phyloP scores from a whole-genome alignment of 1,284 basidiomycete species.

The Cryptococcus hybrid region DNA sequence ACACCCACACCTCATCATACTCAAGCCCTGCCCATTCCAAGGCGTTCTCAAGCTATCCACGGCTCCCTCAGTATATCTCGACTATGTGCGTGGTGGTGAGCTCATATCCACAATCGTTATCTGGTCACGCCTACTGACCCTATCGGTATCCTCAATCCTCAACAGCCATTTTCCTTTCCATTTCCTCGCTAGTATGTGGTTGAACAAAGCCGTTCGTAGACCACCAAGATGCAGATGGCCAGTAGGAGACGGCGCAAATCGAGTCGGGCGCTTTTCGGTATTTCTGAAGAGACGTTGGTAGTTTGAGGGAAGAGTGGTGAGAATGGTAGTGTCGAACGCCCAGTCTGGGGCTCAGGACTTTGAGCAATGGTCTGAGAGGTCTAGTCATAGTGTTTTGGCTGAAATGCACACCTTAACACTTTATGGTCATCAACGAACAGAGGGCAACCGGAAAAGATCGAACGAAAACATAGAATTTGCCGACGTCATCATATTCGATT shows the following conservation, averaged over 20 bases:
- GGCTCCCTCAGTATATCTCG: conserved; percentile 49
- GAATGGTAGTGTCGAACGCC: no score
- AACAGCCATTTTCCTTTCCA: conserved; percentile 83
- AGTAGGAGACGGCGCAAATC: conserved; percentile 97
- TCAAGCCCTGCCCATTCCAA: conserved; percentile 90
- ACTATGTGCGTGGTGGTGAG: neutral
- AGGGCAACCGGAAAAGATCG: no score
- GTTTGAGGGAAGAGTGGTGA: no score
- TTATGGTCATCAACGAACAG: no score
- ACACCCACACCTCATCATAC: conserved; percentile 87
- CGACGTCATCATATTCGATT: no score
- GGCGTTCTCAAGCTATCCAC: conserved; percentile 73
- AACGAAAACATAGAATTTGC: no score
- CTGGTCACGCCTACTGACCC: conserved; percentile 53
- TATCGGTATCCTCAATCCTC: conserved; percentile 93
- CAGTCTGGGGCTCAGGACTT: no score
- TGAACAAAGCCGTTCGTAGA: conserved; percentile 92
- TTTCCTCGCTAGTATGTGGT: conserved; percentile 80
- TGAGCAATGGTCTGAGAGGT: no score
- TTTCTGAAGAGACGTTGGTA: no score
- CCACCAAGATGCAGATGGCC: conserved; percentile 93
- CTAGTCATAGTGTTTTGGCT: no score
- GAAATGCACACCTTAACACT: no score
- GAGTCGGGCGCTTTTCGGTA: conserved; percentile 52
- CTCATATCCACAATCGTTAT: neutral